These are phyloP conservation scores for Yarrowia osloensis DNA, from an alignment of 805 yeast species.

Conservation along the genomic window DNA sequence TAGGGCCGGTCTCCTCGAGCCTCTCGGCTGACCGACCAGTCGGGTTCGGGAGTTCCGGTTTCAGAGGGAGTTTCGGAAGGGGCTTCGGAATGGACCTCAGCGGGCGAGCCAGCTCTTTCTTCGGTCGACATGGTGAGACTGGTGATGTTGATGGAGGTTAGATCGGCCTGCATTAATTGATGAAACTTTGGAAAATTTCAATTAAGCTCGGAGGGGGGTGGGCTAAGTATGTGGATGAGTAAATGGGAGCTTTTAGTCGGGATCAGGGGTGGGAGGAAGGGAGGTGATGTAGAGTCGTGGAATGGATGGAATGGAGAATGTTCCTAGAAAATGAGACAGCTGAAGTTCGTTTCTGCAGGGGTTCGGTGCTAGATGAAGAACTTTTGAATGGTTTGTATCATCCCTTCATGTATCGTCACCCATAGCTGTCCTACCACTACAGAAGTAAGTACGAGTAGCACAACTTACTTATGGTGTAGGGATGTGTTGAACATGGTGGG, in stretches of 20 bases:
- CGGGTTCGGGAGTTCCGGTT: slow-evolving; percentile 20
- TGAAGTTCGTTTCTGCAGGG: too few species aligned
- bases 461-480: too few species aligned
- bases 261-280: too few species aligned
- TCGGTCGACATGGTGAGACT: not conserved
- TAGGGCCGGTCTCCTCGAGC: slow-evolving; percentile 69
- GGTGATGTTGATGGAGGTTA: not conserved
- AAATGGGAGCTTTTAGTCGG: not conserved
- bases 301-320: too few species aligned
- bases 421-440: too few species aligned
- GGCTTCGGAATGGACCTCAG: not conserved
- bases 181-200: slow-evolving; percentile 3
- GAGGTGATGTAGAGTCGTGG: too few species aligned
- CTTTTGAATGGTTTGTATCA: too few species aligned
- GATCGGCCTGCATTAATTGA: not conserved
- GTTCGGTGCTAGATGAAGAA: too few species aligned
- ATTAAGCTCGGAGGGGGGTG: not conserved
- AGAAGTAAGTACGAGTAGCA: too few species aligned
- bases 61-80: not conserved
- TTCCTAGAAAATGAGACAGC: too few species aligned
- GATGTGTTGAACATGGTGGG: too few species aligned
- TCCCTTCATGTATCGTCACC: too few species aligned
- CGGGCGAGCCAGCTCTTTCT: slow-evolving; percentile 9
- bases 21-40: slow-evolving; percentile 21
- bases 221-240: not conserved